Evolutionary conservation across 2,329 filamentous ascomycete genomes (phyloP).

Genomic region (Arthrobotrys sinensis): DNA sequence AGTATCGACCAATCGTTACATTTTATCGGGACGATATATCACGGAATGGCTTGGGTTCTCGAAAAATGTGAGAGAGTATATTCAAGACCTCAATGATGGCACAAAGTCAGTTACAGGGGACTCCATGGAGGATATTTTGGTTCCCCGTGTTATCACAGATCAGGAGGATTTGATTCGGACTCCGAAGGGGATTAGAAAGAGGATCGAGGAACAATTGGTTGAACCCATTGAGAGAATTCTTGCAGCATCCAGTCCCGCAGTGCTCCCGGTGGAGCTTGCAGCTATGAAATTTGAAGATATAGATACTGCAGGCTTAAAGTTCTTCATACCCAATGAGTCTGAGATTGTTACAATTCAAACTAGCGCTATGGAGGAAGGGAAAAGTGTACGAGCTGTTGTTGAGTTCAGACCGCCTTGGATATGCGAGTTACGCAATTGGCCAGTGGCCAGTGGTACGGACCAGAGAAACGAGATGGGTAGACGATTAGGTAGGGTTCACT

Average conservation of each 20-base stretch:
- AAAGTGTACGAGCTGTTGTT: not conserved
- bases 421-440: slow-evolving; percentile 18
- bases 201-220: slow-evolving; percentile 15
- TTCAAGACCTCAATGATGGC: slow-evolving; percentile 9
- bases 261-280: slow-evolving; percentile 12
- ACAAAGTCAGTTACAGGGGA: slow-evolving; percentile 17
- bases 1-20: slow-evolving; percentile 5
- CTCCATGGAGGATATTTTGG: slow-evolving; percentile 18
- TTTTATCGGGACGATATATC: slow-evolving; percentile 2
- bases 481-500: not conserved
- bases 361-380: not conserved
- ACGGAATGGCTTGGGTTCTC: slow-evolving; percentile 18
- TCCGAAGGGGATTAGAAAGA: slow-evolving; percentile 5
- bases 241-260: slow-evolving; percentile 8
- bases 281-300: slow-evolving; percentile 4
- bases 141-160: not conserved
- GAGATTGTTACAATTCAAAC: slow-evolving; percentile 19
- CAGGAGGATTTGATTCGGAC: slow-evolving; percentile 11
- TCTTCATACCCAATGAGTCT: slow-evolving; percentile 12
- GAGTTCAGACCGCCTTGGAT: slow-evolving; percentile 26
- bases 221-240: slow-evolving; percentile 23
- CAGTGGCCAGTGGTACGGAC: not conserved
- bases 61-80: slow-evolving; percentile 25
- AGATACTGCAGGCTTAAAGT: slow-evolving; percentile 1
- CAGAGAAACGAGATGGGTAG: slow-evolving; percentile 26